Percentiles rank a stretch among this genome's conserved stretches.
These are phyloP conservation scores for Saccharomycopsis sp. DNA, from an alignment of 805 yeast species.

Conservation along the genomic window DNA sequence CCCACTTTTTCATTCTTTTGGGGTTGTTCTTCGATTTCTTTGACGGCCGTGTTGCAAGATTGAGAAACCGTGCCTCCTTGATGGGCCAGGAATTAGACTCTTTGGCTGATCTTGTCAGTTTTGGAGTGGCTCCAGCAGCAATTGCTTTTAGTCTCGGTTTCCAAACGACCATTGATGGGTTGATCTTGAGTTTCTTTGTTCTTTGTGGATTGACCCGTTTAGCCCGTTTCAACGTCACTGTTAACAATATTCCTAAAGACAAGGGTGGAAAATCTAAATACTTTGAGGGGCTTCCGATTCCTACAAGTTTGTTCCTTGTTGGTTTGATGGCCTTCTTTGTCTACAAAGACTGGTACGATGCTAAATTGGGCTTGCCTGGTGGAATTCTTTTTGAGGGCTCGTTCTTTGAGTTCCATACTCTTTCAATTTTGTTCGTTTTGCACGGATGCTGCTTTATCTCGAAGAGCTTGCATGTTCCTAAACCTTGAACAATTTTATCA, in stretches of 20 bases:
- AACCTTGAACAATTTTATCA: slow-evolving; percentile 38
- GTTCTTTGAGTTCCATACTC: slow-evolving; percentile 67
- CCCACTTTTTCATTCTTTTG: slow-evolving; percentile 80
- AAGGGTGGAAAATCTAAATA: slow-evolving; percentile 77
- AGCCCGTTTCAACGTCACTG: slow-evolving; percentile 94
- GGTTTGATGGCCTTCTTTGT: slow-evolving; percentile 64
- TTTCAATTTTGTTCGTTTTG: slow-evolving; percentile 52
- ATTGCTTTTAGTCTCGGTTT: slow-evolving; percentile 90
- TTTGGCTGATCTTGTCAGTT: slow-evolving; percentile 88
- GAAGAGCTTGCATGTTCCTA: slow-evolving; percentile 86
- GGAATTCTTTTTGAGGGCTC: slow-evolving; percentile 53
- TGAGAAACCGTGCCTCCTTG: slow-evolving; percentile 82
- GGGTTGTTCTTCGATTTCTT: slow-evolving; percentile 95
- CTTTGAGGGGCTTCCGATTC: slow-evolving; percentile 96
- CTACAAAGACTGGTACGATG: slow-evolving; percentile 35
- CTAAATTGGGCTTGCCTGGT: slow-evolving; percentile 43
- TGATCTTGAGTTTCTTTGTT: slow-evolving; percentile 74
- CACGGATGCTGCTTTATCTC: slow-evolving; percentile 92
- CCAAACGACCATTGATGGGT: slow-evolving; percentile 73
- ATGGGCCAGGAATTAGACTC: slow-evolving; percentile 98
- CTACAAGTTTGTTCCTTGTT: slow-evolving; percentile 76
- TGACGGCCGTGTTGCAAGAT: slow-evolving; percentile 93
- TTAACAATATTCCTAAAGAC: slow-evolving; percentile 88
- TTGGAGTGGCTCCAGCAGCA: slow-evolving; percentile 93
- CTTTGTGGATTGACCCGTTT: slow-evolving; percentile 89